Conservation (phyloP, 192 early-diverging fungal genomes). For the Allomyces macrogynus region DNA sequence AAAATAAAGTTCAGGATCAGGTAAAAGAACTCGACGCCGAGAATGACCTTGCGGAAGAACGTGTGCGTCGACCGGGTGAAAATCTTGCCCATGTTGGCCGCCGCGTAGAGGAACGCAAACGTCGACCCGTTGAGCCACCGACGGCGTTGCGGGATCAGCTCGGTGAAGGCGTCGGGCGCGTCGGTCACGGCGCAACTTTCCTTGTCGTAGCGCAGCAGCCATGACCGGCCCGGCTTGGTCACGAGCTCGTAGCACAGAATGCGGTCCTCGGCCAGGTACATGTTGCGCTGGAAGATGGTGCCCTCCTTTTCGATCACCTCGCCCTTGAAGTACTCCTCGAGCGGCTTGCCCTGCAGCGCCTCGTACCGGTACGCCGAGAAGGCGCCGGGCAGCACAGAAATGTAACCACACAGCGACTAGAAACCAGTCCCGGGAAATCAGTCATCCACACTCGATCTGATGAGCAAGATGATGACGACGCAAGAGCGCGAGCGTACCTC, state of each 20-base stretch:
- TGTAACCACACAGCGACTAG: conserved; percentile 54
- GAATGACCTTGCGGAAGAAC: conserved; percentile 20
- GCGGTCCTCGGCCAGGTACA: conserved; percentile 57
- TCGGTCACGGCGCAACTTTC: conserved; percentile 48
- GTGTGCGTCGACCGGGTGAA: conserved; percentile 26
- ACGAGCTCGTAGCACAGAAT: conserved; percentile 71
- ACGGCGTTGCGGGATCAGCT: conserved; percentile 61
- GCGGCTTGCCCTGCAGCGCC: conserved; percentile 36
- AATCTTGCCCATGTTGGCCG: conserved; percentile 32
- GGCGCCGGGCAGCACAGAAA: conserved; percentile 61
- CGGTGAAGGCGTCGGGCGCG: conserved; percentile 45
- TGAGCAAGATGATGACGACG: no score
- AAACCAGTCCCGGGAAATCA: no score
- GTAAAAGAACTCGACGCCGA: conserved; percentile 44
- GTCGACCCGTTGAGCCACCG: conserved; percentile 66
- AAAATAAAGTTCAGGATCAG: conserved; percentile 45
- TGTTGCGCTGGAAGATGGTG: conserved; percentile 26
- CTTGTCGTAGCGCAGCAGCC: conserved; percentile 47
- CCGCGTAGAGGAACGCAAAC: conserved; percentile 51
- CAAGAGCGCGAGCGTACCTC: not conserved
- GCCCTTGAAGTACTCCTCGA: conserved; percentile 48
- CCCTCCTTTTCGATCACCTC: conserved; percentile 32
- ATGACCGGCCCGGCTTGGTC: conserved; percentile 30
- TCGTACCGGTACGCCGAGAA: conserved; percentile 56
- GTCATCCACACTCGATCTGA: not conserved